Base-by-base conservation (phyloP, 306 rosid genomes). In the Potentilla sterilis region DNA sequence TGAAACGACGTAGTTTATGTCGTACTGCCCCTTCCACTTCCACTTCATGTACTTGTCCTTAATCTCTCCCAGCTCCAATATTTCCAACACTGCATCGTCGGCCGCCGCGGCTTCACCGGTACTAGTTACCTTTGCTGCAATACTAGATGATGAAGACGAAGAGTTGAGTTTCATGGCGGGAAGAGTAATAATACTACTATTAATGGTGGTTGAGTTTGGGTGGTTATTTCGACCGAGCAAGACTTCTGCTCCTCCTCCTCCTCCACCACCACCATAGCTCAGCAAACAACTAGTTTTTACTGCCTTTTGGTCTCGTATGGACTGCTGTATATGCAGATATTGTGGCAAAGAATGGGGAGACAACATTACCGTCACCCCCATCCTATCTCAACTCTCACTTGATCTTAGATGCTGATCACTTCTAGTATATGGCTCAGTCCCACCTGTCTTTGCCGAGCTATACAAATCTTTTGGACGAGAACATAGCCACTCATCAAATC, bases 11-110 rank as follows among this genome's bases (percentile, higher is more conserved):
- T 91, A 94, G 52, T 82, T 87, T 66, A 94, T 90, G 7, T 89
- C 83, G 75, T 86, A 90, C 24, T 81, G 83, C 42, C 86, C 91
- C 89, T 87, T 91, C 97, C 97, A 94, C 18, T 79, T 77, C 98
- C 98, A 94, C 72, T 78, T 88, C 14, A 42, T 72, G 81, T 83
- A 86, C 38, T 66, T 87, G 21, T 83, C 85, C 80, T 86, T 92
- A 48, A 94, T 77, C 77, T 81, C 84, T 76, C 69, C 83, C 57
- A 88, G 82, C 71, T 73, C 90, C 74, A 87, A 72, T 24, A n/a
- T n/a, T n/a, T 40, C 81, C 37, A 78, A 4, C 7, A 68, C 78
- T 16, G 42, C 52, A 65, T 16, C 81, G n/a, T 40, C 70, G 11
- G 76, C 65, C 0, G 81, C 38, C 12, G 84, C 61, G 4, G 88